phyloP scores from a whole-genome alignment of 1,139 yeast species.

The Citeromyces siamensis region DNA sequence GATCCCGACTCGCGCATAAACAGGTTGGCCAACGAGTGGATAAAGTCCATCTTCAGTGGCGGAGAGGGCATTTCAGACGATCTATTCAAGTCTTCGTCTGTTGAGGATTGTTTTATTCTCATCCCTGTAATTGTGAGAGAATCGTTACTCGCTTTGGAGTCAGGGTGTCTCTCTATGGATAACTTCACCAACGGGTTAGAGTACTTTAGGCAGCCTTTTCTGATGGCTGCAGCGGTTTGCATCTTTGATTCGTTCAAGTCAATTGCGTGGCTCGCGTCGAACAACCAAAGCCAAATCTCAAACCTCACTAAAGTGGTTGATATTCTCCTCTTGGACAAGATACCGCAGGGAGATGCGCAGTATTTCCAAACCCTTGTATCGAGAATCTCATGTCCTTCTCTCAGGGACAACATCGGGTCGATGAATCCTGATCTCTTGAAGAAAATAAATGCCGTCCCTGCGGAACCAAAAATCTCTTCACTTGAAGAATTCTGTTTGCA shows the following conservation, averaged over 20 bases:
- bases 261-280: background rate
- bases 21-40: conserved; percentile 61
- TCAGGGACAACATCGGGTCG: background rate
- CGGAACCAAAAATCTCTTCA: background rate
- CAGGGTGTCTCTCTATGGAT: conserved; percentile 37
- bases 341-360: background rate
- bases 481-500: background rate
- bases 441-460: background rate
- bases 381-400: background rate
- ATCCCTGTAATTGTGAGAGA: conserved; percentile 70
- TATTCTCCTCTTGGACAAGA: background rate
- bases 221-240: conserved; percentile 30
- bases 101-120: conserved; percentile 55
- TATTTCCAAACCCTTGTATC: background rate
- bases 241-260: conserved; percentile 19
- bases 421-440: background rate
- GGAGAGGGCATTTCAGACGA: conserved; percentile 85
- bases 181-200: conserved; percentile 44
- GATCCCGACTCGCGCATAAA: conserved; percentile 17
- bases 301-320: background rate
- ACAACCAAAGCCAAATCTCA: background rate
- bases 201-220: conserved; percentile 50
- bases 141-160: conserved; percentile 48
- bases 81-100: conserved; percentile 50
- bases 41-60: conserved; percentile 48